Evolutionary conservation across 164 flowering plant species (phyloP), one percentile per base, ranked within the genome.

Genomic region (Vitis labrusca): DNA sequence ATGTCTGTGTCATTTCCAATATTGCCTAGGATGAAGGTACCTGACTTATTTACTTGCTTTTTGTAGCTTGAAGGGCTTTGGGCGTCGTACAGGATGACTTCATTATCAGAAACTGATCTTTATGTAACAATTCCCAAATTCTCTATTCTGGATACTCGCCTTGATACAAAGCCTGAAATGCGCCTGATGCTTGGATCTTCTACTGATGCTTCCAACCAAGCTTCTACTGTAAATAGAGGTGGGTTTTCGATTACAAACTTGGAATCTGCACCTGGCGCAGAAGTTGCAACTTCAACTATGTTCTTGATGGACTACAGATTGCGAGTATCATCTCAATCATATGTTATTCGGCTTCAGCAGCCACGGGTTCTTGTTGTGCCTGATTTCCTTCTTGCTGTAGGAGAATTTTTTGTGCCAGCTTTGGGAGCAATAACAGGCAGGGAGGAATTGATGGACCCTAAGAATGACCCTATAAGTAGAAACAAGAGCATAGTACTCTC

Each of bases 111-210:
- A 77, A 79, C 86, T 56, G 99, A 96, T 82, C 87, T 96, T 23
- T 96, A 93, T 85, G 79, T 93, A 57, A 93, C 99, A 19, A 85
- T 96, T 73, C 97, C 98, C 19, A 86, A 78, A 68, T 89, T 96
- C 71, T 89, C 94, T 56, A 70, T 96, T 52, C 19, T 90, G 68
- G 99, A 96, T 63, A 83, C 82, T 57, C 99, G 99, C 52, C 89
- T 97, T 65, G 83, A 78, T 74, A 87, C 95, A 55, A 96, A 85
- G 78, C 86, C 97, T 65, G 99, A 96, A 81, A 93, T 96, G 99
- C 92, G 93, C 14, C 79, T 93, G 75, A 96, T 96, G 98, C 94
- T 96, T 78, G 99, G 99, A 57, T 90, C 97, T 30, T 88, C 93
- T 12, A 74, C 84, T 73, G 97, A 93, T 83, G 84, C 80, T 63